These are phyloP conservation scores for Cercospora zeina DNA, from an alignment of 2,329 filamentous ascomycete genomes.

Conservation along the genomic window DNA sequence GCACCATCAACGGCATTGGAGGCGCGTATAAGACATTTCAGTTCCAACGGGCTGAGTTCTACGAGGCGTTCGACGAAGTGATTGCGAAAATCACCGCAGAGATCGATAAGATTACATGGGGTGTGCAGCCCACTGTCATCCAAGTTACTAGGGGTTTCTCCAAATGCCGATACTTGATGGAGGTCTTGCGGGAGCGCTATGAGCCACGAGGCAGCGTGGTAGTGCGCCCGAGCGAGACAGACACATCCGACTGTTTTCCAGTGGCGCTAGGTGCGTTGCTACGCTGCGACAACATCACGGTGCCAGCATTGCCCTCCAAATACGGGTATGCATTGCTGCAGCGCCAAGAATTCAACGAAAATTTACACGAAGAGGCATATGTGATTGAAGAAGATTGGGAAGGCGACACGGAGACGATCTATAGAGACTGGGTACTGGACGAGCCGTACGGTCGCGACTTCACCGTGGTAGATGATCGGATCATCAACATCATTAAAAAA, in stretches of 20 bases:
- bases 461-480: constrained; percentile 19
- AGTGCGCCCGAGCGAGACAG: constrained; percentile 10
- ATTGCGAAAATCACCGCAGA: constrained; percentile 1
- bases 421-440: constrained; percentile 10
- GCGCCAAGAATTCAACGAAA: constrained; percentile 10
- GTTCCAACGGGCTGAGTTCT: constrained; percentile 5
- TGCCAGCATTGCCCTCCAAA: constrained; percentile 6
- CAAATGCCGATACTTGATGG: constrained; percentile 19
- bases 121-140: constrained; percentile 12
- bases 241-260: constrained; percentile 10
- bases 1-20: constrained; percentile 1
- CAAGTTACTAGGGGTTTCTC: constrained; percentile 20
- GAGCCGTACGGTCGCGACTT: constrained; percentile 5
- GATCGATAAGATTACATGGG: constrained; percentile 7
- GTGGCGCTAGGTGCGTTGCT: constrained; percentile 19
- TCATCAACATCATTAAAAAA: constrained; percentile 13
- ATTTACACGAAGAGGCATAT: constrained; percentile 17
- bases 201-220: constrained; percentile 9
- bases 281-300: constrained; percentile 18
- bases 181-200: constrained; percentile 9
- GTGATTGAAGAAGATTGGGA: neutral
- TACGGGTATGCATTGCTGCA: constrained; percentile 22
- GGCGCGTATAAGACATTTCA: neutral
- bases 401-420: neutral
- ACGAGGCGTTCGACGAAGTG: constrained; percentile 14